phyloP scores from a whole-genome alignment of 2,329 filamentous ascomycete genomes.

The Botrytis medusae region DNA sequence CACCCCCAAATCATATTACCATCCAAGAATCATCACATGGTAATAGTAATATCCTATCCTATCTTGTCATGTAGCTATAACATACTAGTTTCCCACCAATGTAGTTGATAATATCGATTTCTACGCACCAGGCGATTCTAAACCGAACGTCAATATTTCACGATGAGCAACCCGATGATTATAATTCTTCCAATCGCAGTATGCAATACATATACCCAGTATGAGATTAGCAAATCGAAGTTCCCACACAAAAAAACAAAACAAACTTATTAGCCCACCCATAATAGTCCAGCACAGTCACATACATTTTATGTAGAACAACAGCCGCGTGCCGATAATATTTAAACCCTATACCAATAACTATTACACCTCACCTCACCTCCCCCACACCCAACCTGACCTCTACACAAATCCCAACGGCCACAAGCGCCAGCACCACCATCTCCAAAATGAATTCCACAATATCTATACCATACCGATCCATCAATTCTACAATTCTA shows the following conservation, averaged over 20 bases:
- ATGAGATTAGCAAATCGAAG: not conserved
- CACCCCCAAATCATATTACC: not conserved
- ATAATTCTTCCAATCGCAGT: not conserved
- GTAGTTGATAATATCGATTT: not conserved
- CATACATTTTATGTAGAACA: not conserved
- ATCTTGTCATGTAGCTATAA: not conserved
- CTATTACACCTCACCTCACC: too few species aligned
- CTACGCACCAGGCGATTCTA: not conserved
- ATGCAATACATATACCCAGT: not conserved
- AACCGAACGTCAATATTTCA: not conserved
- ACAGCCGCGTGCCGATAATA: not conserved
- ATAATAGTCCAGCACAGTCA: not conserved
- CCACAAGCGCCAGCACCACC: too few species aligned
- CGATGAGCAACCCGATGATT: too few species aligned
- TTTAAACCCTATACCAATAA: too few species aligned
- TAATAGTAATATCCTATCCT: not conserved
- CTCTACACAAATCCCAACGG: too few species aligned
- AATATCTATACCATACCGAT: not conserved
- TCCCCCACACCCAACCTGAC: too few species aligned
- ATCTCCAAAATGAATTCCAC: too few species aligned
- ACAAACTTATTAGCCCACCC: not conserved
- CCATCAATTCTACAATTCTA: not conserved
- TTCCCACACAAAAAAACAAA: not conserved
- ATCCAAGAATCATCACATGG: not conserved
- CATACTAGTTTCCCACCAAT: not conserved